Base-by-base conservation (phyloP, 1,284 basidiomycete species). In the Ceratobasidium sp. region DNA sequence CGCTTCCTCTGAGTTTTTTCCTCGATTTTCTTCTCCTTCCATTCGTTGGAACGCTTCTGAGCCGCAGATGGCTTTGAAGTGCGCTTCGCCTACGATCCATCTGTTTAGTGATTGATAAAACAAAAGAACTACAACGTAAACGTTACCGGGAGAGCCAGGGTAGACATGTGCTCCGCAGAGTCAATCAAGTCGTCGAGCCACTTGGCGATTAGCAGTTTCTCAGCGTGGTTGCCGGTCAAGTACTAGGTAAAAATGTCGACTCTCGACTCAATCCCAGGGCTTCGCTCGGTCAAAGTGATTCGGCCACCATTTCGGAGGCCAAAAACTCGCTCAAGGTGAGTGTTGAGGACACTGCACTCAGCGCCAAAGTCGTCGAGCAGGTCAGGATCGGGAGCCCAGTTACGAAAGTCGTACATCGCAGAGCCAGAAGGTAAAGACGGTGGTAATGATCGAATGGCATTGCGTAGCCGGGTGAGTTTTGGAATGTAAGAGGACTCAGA, bases 101-200 rank as follows among this genome's bases (percentile, higher is more conserved):
- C 33, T 33, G 33, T 33, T 33, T 33, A 33, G 33, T 33, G 33
- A 4, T 33, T 1, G 4, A 33, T 33, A 33, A 33, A 33, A 33
- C 33, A 33, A 33, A 33, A 33, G 33, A 33, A 33, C 4, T 33
- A 4, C 33, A 33, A 33, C 4, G 33, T 4, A 33, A 33, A 33
- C 33, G 33, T 33, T 33, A 33, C 33, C 33, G 33, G 33, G 33
- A 33, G 33, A 33, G 33, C 33, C 33, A 33, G 2, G 4, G 2
- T 33, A 33, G 42, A 66, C n/a, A 46, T n/a, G 50, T 66, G 10
- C 64, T 67, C 28, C 10, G 70, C 70, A 15, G 70, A 26, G 13
- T 61, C 56, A 0, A 42, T 57, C 17, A 73, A 23, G 50, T 73
- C 70, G 5, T 73, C 70, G 10, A 73, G 40, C 70, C 70, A 73